Evolutionary conservation across 2,329 filamentous ascomycete species (phyloP).

Genomic region (Dryadomyces quercivorus): DNA sequence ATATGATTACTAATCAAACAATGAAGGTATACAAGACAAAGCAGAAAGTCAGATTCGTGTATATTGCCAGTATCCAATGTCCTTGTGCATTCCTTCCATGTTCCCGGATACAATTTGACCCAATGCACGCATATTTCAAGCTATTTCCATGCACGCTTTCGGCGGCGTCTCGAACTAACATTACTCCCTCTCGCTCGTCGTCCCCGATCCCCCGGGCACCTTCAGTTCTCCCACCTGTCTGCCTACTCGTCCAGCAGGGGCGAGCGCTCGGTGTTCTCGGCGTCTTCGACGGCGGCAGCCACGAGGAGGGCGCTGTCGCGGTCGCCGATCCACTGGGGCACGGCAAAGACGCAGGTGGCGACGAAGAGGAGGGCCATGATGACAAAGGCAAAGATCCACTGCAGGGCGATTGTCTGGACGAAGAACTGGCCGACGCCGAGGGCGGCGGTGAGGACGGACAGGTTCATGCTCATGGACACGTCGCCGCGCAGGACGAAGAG

Average conservation of each 20-base stretch:
- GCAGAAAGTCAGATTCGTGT: no score
- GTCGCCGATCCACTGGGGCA: constrained; percentile 51
- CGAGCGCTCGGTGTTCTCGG: constrained; percentile 36
- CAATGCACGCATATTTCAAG: no score
- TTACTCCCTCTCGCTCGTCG: no score
- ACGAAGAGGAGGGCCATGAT: constrained; percentile 69
- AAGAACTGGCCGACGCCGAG: constrained; percentile 70
- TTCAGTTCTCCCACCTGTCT: neutral
- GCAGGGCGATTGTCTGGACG: constrained; percentile 60
- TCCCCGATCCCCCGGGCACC: neutral
- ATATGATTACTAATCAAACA: no score
- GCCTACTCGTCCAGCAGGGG: constrained; percentile 41
- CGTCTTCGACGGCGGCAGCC: constrained; percentile 23
- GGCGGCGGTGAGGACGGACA: constrained; percentile 61
- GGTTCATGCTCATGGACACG: constrained; percentile 66
- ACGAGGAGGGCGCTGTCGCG: constrained; percentile 23
- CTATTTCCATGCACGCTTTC: no score
- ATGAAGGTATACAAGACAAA: no score
- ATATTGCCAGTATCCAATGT: no score
- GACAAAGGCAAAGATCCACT: constrained; percentile 86
- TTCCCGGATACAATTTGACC: no score
- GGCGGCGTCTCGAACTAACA: no score
- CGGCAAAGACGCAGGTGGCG: constrained; percentile 49
- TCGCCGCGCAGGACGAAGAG: constrained; percentile 66
- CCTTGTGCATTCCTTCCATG: no score